These are phyloP conservation scores for Asclepias syriaca DNA, from an alignment of 257 asterid genomes.

Conservation along the genomic window DNA sequence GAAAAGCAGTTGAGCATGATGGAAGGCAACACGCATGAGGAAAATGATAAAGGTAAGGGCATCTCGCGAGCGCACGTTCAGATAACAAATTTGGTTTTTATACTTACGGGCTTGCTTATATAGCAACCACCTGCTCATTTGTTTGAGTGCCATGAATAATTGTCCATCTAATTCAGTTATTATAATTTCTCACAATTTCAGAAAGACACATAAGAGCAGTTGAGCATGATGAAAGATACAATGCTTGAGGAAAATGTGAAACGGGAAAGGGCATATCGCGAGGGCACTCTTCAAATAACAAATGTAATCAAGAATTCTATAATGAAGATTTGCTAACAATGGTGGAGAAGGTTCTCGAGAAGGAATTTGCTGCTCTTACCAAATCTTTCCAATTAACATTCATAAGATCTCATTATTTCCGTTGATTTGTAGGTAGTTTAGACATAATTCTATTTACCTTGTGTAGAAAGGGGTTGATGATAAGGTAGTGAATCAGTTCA, in stretches of 20 bases:
- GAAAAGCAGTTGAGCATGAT: constrained; percentile 69
- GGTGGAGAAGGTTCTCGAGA: constrained; percentile 73
- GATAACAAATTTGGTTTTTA: too few relatives aligned
- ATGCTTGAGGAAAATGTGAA: constrained; percentile 83
- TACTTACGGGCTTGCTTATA: too few relatives aligned
- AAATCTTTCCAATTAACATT: constrained; percentile 72
- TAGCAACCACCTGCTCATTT: too few relatives aligned
- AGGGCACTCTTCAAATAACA: constrained; percentile 58
- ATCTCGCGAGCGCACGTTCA: too few relatives aligned
- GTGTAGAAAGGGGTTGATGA: constrained; percentile 93
- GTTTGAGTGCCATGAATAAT: too few relatives aligned
- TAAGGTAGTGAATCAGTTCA: constrained; percentile 82
- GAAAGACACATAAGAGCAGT: too few relatives aligned
- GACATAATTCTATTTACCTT: constrained; percentile 24
- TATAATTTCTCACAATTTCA: too few relatives aligned
- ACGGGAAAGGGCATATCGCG: constrained; percentile 75
- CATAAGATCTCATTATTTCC: constrained; percentile 5
- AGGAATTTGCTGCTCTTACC: constrained; percentile 60
- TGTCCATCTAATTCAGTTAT: too few relatives aligned
- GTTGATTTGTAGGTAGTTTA: constrained; percentile 10
- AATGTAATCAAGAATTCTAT: constrained; percentile 54
- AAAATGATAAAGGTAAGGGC: constrained; percentile 23
- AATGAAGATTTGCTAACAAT: constrained; percentile 75
- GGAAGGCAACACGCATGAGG: constrained; percentile 83
- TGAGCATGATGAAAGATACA: too few relatives aligned